Base-by-base conservation (phyloP, 1,284 basidiomycete species). In the Taiwanofungus camphoratus region DNA sequence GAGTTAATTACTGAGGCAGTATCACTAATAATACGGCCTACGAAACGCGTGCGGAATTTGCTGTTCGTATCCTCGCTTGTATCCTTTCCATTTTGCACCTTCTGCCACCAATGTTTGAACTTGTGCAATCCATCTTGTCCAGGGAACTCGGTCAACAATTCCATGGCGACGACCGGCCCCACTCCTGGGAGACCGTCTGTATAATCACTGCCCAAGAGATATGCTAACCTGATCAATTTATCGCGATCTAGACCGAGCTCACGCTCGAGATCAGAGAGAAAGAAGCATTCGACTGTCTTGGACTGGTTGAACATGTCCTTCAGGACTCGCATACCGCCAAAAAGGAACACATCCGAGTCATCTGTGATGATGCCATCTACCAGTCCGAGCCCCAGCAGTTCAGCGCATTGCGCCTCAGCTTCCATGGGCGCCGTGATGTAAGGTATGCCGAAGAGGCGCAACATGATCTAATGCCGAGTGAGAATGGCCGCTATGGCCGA, bases 301-400 rank as follows among this genome's bases (percentile, higher is more conserved):
- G 90, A 89, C 67, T 98, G 92, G 65, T 98, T 98, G 72, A 99
- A 99, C 87, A 99, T 96, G 64, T 99, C 97, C 67, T 96, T 96
- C 75, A 89, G 97, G 33, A 99, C 91, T 21, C 92, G 82, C 46
- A 77, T 71, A 13, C 90, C 95, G 23, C 96, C 95, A 54, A 99
- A 99, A 35, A 99, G 81, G 65, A 99, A 99, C 26, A 99, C 93
- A 58, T 99, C 96, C 13, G 92, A 96, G 65, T 99, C 96, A 64
- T 99, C 96, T 0, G 96, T 99, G 63, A 99, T 99, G 52, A 99
- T 88, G 0, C 96, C 96, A 55, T 99, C 93, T 27, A 97, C 95
- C 20, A 99, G 75, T 2, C 82, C 79, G 5, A 95, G 74, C 11
- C 78, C 70, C 3, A 92, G 84, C 8, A 99, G 82, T 54, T 92